Conservation (phyloP, 352 stramenopile genomes). For the Pythium guiyangense region DNA sequence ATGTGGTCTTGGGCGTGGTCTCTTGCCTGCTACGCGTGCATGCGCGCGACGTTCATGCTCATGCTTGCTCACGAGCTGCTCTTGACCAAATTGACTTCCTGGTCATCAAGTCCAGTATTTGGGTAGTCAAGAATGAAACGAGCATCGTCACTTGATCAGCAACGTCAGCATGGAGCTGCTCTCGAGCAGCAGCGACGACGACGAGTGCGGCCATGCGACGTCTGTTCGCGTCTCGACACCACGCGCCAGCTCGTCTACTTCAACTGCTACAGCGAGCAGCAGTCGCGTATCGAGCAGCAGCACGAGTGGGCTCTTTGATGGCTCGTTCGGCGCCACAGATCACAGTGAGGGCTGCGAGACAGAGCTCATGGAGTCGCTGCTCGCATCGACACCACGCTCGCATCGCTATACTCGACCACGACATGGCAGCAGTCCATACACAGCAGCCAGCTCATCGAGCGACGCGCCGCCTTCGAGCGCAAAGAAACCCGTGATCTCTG, state of each 20-base stretch:
- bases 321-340: slow-evolving; percentile 4
- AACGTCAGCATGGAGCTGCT: slow-evolving; percentile 46
- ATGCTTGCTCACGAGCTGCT: no score
- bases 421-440: not conserved
- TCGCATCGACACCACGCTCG: not conserved
- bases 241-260: no score
- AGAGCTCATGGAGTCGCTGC: slow-evolving; percentile 6
- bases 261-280: not conserved
- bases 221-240: slow-evolving; percentile 2
- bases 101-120: not conserved
- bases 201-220: slow-evolving; percentile 2
- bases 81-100: slow-evolving; percentile 10
- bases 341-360: slow-evolving; percentile 5
- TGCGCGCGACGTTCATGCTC: no score
- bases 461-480: not conserved
- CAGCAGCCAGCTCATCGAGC: not conserved
- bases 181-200: slow-evolving; percentile 43
- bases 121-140: no score
- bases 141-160: slow-evolving; percentile 1
- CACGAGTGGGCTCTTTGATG: not conserved
- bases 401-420: not conserved
- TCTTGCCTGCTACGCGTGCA: not conserved
- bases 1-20: not conserved
- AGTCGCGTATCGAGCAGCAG: not conserved
- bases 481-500: slow-evolving; percentile 59